A percentile compares a stretch with the other conserved stretches of the same genome.
phyloP scores from a whole-genome alignment of 2,329 filamentous ascomycete species.

The Penicillium sclerotiorum region DNA sequence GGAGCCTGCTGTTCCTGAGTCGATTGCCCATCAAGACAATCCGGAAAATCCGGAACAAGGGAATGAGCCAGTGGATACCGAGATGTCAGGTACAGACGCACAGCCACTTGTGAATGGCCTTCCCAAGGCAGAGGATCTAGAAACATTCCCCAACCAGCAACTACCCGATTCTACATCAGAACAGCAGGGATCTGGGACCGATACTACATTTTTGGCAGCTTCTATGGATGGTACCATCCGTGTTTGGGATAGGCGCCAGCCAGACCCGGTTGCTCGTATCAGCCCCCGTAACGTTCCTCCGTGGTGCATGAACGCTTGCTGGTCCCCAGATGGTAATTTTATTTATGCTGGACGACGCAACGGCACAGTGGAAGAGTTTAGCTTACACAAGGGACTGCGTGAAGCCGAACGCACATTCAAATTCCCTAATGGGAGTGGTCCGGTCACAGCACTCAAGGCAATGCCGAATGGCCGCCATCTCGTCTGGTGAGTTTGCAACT shows the following conservation, averaged over 20 bases:
- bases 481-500: conserved; percentile 66
- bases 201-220: conserved; percentile 84
- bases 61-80: conserved; percentile 17
- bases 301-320: conserved; percentile 97
- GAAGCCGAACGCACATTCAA: conserved; percentile 77
- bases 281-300: conserved; percentile 76
- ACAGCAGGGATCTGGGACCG: conserved; percentile 55
- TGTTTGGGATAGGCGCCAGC: conserved; percentile 62
- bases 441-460: conserved; percentile 81
- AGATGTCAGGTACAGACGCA: conserved; percentile 26
- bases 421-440: conserved; percentile 85
- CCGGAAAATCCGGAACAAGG: conserved; percentile 17
- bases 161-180: conserved; percentile 32
- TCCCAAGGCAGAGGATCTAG: conserved; percentile 46
- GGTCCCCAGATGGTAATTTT: conserved; percentile 92
- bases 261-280: conserved; percentile 77
- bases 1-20: conserved; percentile 8
- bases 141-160: conserved; percentile 29
- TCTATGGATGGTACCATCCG: conserved; percentile 53
- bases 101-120: conserved; percentile 44
- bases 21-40: conserved; percentile 9
- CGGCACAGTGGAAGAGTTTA: conserved; percentile 91
- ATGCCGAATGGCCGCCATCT: conserved; percentile 95
- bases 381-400: conserved; percentile 76
- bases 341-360: conserved; percentile 93